These are phyloP conservation scores for Xylaria sp. DNA, from an alignment of 2,329 filamentous ascomycete genomes.

Conservation along the genomic window DNA sequence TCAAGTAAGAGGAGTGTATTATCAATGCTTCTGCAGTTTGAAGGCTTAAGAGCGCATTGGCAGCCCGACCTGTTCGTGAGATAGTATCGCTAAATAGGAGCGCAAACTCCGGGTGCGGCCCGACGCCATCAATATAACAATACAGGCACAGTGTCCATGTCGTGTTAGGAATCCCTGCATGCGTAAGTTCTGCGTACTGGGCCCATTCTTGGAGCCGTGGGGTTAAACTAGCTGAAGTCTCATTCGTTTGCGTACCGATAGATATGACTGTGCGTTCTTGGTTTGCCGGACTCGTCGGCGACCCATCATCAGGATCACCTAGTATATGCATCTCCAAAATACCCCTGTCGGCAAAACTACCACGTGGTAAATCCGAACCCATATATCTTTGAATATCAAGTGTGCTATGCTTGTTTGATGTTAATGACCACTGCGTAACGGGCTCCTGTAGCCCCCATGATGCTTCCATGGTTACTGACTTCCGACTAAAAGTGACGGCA, in stretches of 20 bases:
- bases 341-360: background rate
- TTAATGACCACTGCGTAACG: background rate
- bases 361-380: background rate
- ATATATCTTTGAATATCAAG: background rate
- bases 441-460: background rate
- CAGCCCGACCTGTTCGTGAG: slow-evolving; percentile 1
- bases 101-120: background rate
- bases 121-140: background rate
- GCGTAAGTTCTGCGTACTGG: background rate
- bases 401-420: background rate
- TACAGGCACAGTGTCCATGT: background rate
- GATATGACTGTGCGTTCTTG: background rate
- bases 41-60: slow-evolving; percentile 16
- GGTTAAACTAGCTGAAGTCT: background rate
- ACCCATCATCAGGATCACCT: background rate
- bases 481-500: background rate
- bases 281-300: background rate
- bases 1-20: slow-evolving; percentile 14
- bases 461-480: background rate
- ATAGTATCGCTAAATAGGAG: slow-evolving; percentile 14
- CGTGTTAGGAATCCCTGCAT: background rate
- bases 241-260: background rate
- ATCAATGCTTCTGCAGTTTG: background rate
- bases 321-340: background rate
- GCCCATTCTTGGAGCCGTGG: background rate